A percentile compares a stretch with the other conserved stretches of the same genome.
These are phyloP conservation scores for Penicillium sp. DNA, from an alignment of 2,329 filamentous ascomycete species.

Conservation along the genomic window DNA sequence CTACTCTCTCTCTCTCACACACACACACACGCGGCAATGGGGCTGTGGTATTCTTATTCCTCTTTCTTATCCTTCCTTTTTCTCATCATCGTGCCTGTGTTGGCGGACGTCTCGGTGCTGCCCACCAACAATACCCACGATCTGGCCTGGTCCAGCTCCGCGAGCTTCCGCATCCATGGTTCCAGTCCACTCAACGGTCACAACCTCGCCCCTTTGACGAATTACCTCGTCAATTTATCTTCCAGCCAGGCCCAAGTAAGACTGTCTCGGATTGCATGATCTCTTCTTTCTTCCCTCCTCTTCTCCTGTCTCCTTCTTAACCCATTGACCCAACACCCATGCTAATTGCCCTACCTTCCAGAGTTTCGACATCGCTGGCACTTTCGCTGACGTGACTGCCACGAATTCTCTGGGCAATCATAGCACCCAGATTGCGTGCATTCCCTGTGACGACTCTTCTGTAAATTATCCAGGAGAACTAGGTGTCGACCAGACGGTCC, in stretches of 20 bases:
- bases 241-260: slow-evolving; percentile 34
- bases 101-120: slow-evolving; percentile 31
- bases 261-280: slow-evolving; percentile 2
- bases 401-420: slow-evolving; percentile 38
- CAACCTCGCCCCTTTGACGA: slow-evolving; percentile 37
- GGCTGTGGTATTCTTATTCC: slow-evolving; percentile 7
- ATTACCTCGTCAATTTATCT: slow-evolving; percentile 29
- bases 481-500: slow-evolving; percentile 43
- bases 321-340: slow-evolving; percentile 1
- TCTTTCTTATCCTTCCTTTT: slow-evolving; percentile 15
- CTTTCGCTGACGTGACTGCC: slow-evolving; percentile 37
- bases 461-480: slow-evolving; percentile 47
- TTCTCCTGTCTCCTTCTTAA: background rate
- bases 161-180: slow-evolving; percentile 35
- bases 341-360: slow-evolving; percentile 27
- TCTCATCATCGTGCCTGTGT: slow-evolving; percentile 18
- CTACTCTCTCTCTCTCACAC: background rate
- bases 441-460: slow-evolving; percentile 47
- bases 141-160: slow-evolving; percentile 29
- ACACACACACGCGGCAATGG: slow-evolving; percentile 3
- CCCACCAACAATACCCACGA: slow-evolving; percentile 41
- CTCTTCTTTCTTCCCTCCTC: background rate
- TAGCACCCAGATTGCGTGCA: slow-evolving; percentile 44
- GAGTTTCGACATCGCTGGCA: slow-evolving; percentile 38
- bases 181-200: slow-evolving; percentile 27